phyloP scores from a whole-genome alignment of 225 moss, liverwort and hornwort genomes.

The Sphagnum tenellum region DNA sequence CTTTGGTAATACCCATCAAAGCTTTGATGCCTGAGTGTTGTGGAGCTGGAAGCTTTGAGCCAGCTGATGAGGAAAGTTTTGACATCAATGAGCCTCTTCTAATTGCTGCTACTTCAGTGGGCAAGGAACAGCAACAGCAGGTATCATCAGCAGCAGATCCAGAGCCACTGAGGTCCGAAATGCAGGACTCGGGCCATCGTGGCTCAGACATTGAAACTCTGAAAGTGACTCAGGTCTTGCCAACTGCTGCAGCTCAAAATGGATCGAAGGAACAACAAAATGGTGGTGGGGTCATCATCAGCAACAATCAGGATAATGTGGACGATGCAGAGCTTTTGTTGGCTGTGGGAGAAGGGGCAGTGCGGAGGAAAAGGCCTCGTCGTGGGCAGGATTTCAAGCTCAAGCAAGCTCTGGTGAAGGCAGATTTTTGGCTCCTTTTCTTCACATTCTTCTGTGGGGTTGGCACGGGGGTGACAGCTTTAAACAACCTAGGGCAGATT shows the following conservation, averaged over 20 bases:
- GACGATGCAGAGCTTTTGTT: slow-evolving; percentile 55
- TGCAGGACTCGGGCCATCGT: not conserved
- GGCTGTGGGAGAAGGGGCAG: slow-evolving; percentile 72
- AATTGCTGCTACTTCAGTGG: slow-evolving; percentile 2
- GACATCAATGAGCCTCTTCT: slow-evolving; percentile 43
- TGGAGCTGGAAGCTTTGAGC: slow-evolving; percentile 11
- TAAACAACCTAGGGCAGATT: slow-evolving; percentile 89
- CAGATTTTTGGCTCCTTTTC: slow-evolving; percentile 90
- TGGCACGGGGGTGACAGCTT: slow-evolving; percentile 68
- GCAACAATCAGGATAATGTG: slow-evolving; percentile 7
- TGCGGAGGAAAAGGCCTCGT: slow-evolving; percentile 57
- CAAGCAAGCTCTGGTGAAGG: slow-evolving; percentile 65
- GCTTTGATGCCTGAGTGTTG: slow-evolving; percentile 31
- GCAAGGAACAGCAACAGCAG: not conserved
- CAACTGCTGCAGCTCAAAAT: slow-evolving; percentile 11
- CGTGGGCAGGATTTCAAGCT: slow-evolving; percentile 93
- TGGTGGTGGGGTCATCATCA: slow-evolving; percentile 8
- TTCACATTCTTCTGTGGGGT: slow-evolving; percentile 74
- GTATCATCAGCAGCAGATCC: slow-evolving; percentile 5
- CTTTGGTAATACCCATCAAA: slow-evolving; percentile 59
- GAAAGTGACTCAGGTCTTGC: not conserved
- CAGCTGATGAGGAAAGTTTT: slow-evolving; percentile 2
- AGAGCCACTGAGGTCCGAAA: too few species aligned
- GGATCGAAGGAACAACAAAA: not conserved
- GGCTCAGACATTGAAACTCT: not conserved